phyloP scores from a whole-genome alignment of 2,329 filamentous ascomycete genomes.

The Fusarium brachygibbosum region DNA sequence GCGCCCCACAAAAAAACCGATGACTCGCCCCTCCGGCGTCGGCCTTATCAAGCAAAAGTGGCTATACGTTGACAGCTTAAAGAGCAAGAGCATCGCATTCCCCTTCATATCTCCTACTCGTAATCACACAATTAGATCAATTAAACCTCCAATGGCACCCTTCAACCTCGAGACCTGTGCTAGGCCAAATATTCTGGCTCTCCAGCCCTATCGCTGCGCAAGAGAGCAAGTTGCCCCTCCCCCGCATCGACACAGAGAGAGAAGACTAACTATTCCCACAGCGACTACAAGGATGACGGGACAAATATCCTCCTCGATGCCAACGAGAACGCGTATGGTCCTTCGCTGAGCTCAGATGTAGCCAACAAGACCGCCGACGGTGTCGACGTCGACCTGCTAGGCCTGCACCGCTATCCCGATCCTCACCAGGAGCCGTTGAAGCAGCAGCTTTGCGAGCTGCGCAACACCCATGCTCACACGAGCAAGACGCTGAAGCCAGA shows the following conservation, averaged over 20 bases:
- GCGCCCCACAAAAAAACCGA: conserved; percentile 43
- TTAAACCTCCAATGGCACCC: conserved; percentile 63
- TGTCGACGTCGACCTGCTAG: conserved; percentile 76
- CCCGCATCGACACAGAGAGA: conserved; percentile 32
- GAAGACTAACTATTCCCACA: conserved; percentile 54
- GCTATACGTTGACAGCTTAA: conserved; percentile 24
- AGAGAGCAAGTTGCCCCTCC: conserved; percentile 73
- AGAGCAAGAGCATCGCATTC: conserved; percentile 27
- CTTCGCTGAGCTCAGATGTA: conserved; percentile 70
- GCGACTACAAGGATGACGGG: conserved; percentile 99
- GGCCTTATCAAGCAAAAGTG: conserved; percentile 32
- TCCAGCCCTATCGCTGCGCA: conserved; percentile 85
- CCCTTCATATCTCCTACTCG: not conserved
- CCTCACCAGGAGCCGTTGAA: conserved; percentile 93
- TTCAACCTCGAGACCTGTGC: conserved; percentile 83
- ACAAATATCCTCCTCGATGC: conserved; percentile 96
- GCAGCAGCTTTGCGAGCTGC: conserved; percentile 84
- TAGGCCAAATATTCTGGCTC: conserved; percentile 79
- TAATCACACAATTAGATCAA: conserved; percentile 1
- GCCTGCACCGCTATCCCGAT: conserved; percentile 94
- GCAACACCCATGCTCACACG: conserved; percentile 88
- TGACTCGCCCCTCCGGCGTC: conserved; percentile 49
- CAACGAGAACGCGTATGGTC: conserved; percentile 97
- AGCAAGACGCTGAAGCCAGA: conserved; percentile 78
- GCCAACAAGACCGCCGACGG: conserved; percentile 55